phyloP scores from a whole-genome alignment of 306 rosid genomes.

The Spatholobus suberectus region DNA sequence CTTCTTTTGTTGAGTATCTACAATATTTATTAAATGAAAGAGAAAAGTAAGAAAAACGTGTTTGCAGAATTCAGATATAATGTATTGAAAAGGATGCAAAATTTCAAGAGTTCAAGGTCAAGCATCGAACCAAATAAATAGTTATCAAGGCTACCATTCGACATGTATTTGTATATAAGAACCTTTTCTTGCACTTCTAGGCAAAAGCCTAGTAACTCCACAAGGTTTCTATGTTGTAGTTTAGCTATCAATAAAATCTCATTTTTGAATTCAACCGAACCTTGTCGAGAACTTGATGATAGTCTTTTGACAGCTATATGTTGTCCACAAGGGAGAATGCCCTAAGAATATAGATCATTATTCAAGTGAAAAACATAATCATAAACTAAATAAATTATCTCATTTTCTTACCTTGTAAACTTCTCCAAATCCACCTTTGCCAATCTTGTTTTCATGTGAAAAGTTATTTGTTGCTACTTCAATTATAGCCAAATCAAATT shows the following conservation, averaged over 20 bases:
- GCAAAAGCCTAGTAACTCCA: background rate
- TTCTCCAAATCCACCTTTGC: background rate
- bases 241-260: background rate
- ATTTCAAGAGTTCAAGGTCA: background rate
- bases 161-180: background rate
- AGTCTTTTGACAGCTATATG: background rate
- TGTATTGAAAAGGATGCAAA: background rate
- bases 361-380: background rate
- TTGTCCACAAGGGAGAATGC: background rate
- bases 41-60: background rate
- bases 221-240: background rate
- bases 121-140: background rate
- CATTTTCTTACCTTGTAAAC: background rate
- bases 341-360: background rate
- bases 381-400: background rate
- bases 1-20: background rate
- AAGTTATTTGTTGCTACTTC: background rate
- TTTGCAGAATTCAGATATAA: background rate
- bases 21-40: background rate
- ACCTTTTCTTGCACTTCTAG: background rate
- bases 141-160: background rate
- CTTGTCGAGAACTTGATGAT: background rate
- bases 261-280: background rate
- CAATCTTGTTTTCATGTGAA: background rate
- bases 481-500: background rate